Evolutionary conservation across 352 stramenopile species (phyloP), one percentile per base, ranked within the genome.

Genomic region (Aphanomyces euteiches): DNA sequence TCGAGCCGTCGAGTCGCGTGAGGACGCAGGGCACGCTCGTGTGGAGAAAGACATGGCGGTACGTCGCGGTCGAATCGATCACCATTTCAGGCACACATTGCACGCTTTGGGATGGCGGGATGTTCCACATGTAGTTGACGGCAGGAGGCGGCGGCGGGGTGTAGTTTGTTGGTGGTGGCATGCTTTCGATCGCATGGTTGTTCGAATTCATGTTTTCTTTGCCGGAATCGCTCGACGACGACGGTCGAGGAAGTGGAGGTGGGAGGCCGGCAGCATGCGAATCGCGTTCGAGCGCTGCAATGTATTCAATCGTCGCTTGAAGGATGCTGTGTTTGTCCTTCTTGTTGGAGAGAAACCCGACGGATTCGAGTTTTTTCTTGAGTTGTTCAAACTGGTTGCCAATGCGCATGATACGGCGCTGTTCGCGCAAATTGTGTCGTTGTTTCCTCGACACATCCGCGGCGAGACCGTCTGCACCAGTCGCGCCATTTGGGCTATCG

Each of bases 311-410:
- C 58, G 85, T 93, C 21, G 85, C 84, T 66, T 91, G 84, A 15
- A 93, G 77, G 56, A 93, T 85, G 56, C 81, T 90, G 74, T 90
- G 90, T 74, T 93, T 93, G 80, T 93, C 85, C 69, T 90, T 93
- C 78, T 92, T 93, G 57, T 80, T 86, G 5, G 80, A 87, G 43
- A 79, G 79, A 74, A 90, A 92, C 37, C 84, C 84, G 7, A 81
- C 85, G 5, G 54, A 75, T 60, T 93, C 85, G 21, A 93, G 83
- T 66, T 90, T 93, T 59, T 78, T 78, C 45, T 84, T 81, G 45
- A 93, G 72, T 37, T 90, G 90, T 68, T 92, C 83, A 54, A 93
- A 92, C 76, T 92, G 85, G 73, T 89, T 90, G 70, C 82, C 90
- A 72, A 93, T 91, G 67, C 85, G 83, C 65, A 92, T 69, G 68